phyloP scores from a whole-genome alignment of 768 basidiomycete genomes.

The Arthromyces matolae region DNA sequence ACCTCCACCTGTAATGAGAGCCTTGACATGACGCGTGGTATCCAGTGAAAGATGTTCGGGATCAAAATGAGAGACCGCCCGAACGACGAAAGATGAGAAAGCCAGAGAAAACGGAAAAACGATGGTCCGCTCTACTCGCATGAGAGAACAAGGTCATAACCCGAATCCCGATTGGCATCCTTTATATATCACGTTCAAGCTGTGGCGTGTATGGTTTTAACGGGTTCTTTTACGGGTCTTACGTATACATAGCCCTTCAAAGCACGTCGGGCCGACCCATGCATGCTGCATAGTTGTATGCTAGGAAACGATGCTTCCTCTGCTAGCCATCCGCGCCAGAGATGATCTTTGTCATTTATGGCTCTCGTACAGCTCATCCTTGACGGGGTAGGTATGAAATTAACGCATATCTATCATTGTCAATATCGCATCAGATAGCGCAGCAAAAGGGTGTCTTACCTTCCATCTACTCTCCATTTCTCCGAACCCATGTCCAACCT shows the following conservation, averaged over 20 bases:
- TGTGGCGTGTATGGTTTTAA: no score
- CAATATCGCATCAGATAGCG: neutral
- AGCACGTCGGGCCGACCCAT: no score
- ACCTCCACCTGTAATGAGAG: conserved; percentile 65
- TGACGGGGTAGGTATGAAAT: conserved; percentile 18
- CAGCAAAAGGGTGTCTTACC: conserved; percentile 41
- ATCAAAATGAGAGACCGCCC: neutral
- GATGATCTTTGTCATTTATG: no score
- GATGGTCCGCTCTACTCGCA: neutral
- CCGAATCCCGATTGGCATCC: neutral
- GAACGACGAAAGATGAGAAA: neutral
- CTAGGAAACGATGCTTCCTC: neutral
- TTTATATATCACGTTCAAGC: neutral
- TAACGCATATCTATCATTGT: conserved; percentile 41
- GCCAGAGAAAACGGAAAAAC: neutral
- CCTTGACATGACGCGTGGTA: conserved; percentile 21
- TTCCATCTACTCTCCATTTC: conserved; percentile 79
- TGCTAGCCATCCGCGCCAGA: no score
- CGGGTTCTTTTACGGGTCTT: no score
- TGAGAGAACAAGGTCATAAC: neutral
- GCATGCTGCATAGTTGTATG: neutral
- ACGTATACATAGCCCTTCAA: no score
- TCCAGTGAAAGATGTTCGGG: neutral
- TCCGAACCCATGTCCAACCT: conserved; percentile 59
- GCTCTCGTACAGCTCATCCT: neutral